A percentile compares a stretch with the other conserved stretches of the same genome.
These are phyloP conservation scores for Nepenthes gracilis DNA, from an alignment of 148 eudicot species.

Conservation along the genomic window DNA sequence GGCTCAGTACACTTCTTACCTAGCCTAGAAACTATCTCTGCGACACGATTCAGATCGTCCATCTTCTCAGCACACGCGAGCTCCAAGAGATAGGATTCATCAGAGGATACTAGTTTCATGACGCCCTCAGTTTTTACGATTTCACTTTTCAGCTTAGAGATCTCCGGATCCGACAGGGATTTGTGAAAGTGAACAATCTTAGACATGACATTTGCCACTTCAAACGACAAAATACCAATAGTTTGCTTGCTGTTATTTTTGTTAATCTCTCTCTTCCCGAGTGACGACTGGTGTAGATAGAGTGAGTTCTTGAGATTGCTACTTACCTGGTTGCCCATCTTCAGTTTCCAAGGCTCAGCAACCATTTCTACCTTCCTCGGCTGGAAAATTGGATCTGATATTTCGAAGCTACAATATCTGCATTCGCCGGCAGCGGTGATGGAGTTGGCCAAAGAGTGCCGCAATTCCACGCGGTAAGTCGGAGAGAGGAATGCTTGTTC, in stretches of 20 bases:
- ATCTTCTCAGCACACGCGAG: slow-evolving; percentile 36
- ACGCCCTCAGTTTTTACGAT: slow-evolving; percentile 37
- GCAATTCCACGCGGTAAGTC: neutral
- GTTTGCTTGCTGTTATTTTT: neutral
- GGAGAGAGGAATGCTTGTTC: too few species aligned
- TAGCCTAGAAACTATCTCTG: slow-evolving; percentile 34
- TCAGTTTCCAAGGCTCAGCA: slow-evolving; percentile 78
- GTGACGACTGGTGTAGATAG: slow-evolving; percentile 23
- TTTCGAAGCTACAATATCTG: neutral
- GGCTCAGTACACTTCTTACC: slow-evolving; percentile 43
- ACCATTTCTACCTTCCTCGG: slow-evolving; percentile 39
- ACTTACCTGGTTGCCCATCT: slow-evolving; percentile 74
- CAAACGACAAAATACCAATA: slow-evolving; percentile 50
- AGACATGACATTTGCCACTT: slow-evolving; percentile 51
- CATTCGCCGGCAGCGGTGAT: neutral
- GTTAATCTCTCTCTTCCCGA: slow-evolving; percentile 9
- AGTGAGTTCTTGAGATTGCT: slow-evolving; percentile 63
- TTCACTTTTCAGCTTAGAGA: slow-evolving; percentile 31
- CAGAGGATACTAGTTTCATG: slow-evolving; percentile 37
- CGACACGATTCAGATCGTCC: slow-evolving; percentile 32
- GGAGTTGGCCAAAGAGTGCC: neutral
- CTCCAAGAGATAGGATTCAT: slow-evolving; percentile 30
- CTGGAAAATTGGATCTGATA: neutral
- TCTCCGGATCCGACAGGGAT: slow-evolving; percentile 39
- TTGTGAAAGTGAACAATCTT: slow-evolving; percentile 41